Evolutionary conservation across 2,329 filamentous ascomycete genomes (phyloP).

Genomic region (Exophiala phaeomuriformis): DNA sequence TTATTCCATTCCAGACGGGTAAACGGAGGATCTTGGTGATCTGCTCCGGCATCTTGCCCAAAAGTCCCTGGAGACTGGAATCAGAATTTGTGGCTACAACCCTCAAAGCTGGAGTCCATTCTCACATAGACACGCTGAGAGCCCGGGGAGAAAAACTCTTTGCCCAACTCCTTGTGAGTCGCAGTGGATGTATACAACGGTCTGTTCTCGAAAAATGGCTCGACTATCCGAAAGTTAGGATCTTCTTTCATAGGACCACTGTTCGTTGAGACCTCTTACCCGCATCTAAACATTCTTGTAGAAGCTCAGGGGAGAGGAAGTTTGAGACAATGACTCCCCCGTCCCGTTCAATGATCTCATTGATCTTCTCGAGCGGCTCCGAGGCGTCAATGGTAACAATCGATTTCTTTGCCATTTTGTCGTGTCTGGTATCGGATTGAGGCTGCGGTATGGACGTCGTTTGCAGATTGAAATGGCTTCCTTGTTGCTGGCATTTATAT

Average conservation of each 20-base stretch:
- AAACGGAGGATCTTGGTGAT: not conserved
- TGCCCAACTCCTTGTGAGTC: not conserved
- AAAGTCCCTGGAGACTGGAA: not conserved
- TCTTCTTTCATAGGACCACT: not conserved
- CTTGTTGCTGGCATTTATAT: no score
- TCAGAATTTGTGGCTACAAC: not conserved
- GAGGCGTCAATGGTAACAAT: not conserved
- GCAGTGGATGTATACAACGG: not conserved
- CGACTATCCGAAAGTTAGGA: not conserved
- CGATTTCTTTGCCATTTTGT: not conserved
- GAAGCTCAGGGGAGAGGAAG: not conserved
- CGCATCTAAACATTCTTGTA: not conserved
- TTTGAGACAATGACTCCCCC: not conserved
- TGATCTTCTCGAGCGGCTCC: not conserved
- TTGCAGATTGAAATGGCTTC: no score
- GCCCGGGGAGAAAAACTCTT: not conserved
- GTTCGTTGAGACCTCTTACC: not conserved
- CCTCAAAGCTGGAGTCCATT: not conserved
- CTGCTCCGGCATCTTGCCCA: constrained; percentile 1
- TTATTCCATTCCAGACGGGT: not conserved
- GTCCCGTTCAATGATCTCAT: not conserved
- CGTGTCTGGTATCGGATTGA: no score
- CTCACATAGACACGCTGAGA: constrained; percentile 2
- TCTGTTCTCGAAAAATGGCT: not conserved
- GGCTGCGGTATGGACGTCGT: no score